Evolutionary conservation across 2,329 filamentous ascomycete genomes (phyloP).

Genomic region (Colletotrichum musae): DNA sequence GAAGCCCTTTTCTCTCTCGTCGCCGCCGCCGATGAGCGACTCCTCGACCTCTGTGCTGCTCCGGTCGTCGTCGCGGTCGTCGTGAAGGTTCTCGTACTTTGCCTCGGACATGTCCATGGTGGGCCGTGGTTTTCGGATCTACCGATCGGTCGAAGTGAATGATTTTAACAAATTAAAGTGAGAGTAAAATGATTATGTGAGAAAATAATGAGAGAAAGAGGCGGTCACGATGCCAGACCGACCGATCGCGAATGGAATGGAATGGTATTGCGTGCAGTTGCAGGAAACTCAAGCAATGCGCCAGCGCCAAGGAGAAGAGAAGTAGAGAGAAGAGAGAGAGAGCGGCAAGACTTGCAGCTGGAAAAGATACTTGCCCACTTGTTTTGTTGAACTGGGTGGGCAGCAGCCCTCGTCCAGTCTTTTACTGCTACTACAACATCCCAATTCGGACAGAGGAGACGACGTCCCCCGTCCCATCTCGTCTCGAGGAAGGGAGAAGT

Average conservation of each 20-base stretch:
- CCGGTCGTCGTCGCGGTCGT: constrained; percentile 48
- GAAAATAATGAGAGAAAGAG: background rate
- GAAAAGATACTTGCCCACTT: background rate
- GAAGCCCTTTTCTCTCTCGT: constrained; percentile 45
- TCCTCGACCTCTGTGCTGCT: constrained; percentile 54
- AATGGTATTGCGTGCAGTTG: background rate
- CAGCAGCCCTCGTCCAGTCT: constrained; percentile 1
- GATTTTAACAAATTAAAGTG: too few species aligned
- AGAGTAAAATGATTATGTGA: background rate
- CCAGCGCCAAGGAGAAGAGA: constrained; percentile 35
- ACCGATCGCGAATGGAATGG: background rate
- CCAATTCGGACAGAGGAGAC: background rate
- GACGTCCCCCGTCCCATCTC: constrained; percentile 21
- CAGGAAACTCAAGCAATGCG: constrained; percentile 26
- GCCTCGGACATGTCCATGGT: constrained; percentile 40
- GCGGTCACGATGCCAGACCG: constrained; percentile 25
- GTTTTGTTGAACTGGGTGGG: constrained; percentile 6
- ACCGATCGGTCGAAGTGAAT: constrained; percentile 15
- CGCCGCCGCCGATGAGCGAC: constrained; percentile 49
- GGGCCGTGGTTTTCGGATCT: background rate
- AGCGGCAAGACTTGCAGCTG: background rate
- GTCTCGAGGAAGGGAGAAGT: constrained; percentile 6
- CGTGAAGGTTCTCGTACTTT: constrained; percentile 45
- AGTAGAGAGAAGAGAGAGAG: background rate
- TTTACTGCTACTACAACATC: constrained; percentile 1